A percentile compares a stretch with the other conserved stretches of the same genome.
These are phyloP conservation scores for Kokia cookei DNA, from an alignment of 441 rosid genomes.

Conservation along the genomic window DNA sequence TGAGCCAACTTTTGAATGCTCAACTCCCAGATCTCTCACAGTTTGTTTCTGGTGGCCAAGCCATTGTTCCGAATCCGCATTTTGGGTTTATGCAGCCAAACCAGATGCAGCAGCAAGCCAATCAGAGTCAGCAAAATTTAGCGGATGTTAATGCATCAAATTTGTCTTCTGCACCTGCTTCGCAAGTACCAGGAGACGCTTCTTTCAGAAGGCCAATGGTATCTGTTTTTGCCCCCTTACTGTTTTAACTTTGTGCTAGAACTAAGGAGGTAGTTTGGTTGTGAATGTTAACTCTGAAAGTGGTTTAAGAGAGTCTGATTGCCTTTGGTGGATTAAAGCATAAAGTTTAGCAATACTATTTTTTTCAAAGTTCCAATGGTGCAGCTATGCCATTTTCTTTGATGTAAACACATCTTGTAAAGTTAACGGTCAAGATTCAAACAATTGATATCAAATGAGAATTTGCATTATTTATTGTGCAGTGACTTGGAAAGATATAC, in stretches of 20 bases:
- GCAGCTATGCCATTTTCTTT: neutral
- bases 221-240: constrained; percentile 9
- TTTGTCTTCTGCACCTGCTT: constrained; percentile 7
- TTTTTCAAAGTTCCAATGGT: neutral
- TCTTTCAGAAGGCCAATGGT: constrained; percentile 37
- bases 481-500: neutral
- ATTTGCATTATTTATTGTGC: neutral
- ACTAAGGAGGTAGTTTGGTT: neutral
- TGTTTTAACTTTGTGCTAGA: neutral
- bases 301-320: neutral
- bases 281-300: neutral
- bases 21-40: constrained; percentile 29
- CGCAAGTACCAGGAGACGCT: constrained; percentile 31
- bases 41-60: constrained; percentile 9
- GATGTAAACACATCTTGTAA: neutral
- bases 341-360: neutral
- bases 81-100: constrained; percentile 25
- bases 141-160: constrained; percentile 17
- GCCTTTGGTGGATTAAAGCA: neutral
- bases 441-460: neutral
- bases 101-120: constrained; percentile 31
- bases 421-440: neutral
- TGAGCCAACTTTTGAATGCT: constrained; percentile 31
- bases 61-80: constrained; percentile 30
- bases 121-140: constrained; percentile 35